These are phyloP conservation scores for Aspergillus nanangensis DNA, from an alignment of 495 filamentous ascomycete genomes.

Conservation along the genomic window DNA sequence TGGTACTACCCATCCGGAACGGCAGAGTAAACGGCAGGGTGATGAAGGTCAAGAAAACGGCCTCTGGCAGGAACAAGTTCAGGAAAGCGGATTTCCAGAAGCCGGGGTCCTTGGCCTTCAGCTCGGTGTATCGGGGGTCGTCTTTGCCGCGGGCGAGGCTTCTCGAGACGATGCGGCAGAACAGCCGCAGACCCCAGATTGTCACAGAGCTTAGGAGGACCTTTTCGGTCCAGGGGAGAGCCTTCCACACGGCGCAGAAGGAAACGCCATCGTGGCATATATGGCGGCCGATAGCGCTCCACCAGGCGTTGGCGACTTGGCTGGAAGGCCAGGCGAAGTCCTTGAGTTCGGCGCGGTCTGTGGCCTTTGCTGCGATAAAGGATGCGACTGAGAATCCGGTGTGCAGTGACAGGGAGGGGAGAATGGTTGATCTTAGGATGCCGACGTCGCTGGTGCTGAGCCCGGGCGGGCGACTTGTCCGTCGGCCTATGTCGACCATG, in stretches of 20 bases:
- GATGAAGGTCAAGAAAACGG: conserved; percentile 46
- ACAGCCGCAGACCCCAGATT: conserved; percentile 49
- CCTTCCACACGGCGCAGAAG: conserved; percentile 33
- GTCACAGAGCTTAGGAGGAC: conserved; percentile 49
- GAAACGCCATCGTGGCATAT: conserved; percentile 35
- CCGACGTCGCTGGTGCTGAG: conserved; percentile 26
- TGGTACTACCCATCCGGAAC: conserved; percentile 34
- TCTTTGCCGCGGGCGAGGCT: conserved; percentile 44
- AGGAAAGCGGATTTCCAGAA: conserved; percentile 53
- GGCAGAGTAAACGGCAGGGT: conserved; percentile 51
- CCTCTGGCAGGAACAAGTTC: conserved; percentile 17
- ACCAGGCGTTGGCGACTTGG: conserved; percentile 55
- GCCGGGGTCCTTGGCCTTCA: conserved; percentile 37
- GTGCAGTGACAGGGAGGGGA: conserved; percentile 46
- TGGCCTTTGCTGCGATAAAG: conserved; percentile 40
- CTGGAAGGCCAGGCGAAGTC: conserved; percentile 53
- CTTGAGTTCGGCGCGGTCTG: conserved; percentile 49
- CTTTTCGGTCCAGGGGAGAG: conserved; percentile 45
- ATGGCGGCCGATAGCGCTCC: conserved; percentile 47
- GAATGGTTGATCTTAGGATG: conserved; percentile 46
- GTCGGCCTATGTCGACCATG: conserved; percentile 1
- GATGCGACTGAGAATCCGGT: conserved; percentile 40
- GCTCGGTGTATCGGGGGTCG: conserved; percentile 47
- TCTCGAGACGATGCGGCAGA: conserved; percentile 45
- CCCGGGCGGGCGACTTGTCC: conserved; percentile 1